A percentile compares a stretch with the other conserved stretches of the same genome.
These are phyloP conservation scores for Taphrina betulina DNA, from an alignment of 1,139 yeast genomes.

Conservation along the genomic window DNA sequence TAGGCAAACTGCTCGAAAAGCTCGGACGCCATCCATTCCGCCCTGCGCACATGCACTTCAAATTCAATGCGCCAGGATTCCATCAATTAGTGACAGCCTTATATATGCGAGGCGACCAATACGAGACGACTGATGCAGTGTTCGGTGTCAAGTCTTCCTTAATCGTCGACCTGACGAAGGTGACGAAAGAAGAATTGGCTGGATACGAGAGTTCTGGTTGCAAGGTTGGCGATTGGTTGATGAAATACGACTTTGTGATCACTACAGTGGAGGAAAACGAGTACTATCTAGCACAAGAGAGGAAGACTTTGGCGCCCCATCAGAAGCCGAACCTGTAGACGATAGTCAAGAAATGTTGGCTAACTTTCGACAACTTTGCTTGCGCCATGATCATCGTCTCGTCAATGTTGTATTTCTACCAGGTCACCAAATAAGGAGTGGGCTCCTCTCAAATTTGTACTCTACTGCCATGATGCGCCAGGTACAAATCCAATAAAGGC, in stretches of 20 bases:
- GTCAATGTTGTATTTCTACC: too few relatives aligned
- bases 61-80: conserved; percentile 44
- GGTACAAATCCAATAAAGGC: too few relatives aligned
- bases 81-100: conserved; percentile 46
- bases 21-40: conserved; percentile 48
- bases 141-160: conserved; percentile 46
- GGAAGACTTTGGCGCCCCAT: too few relatives aligned
- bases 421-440: too few relatives aligned
- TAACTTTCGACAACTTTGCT: too few relatives aligned
- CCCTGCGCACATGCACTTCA: conserved; percentile 48
- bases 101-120: conserved; percentile 45
- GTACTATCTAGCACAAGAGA: too few relatives aligned
- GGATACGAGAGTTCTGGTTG: conserved; percentile 10
- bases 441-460: too few relatives aligned
- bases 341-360: too few relatives aligned
- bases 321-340: too few relatives aligned
- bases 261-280: conserved; percentile 11
- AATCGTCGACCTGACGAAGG: conserved; percentile 44
- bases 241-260: conserved; percentile 16
- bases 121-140: conserved; percentile 46
- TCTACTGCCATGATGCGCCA: too few relatives aligned
- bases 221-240: conserved; percentile 15
- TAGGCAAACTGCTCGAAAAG: conserved; percentile 44
- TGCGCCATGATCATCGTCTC: too few relatives aligned
- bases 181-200: conserved; percentile 44